Conservation (phyloP, 164 flowering plant genomes). For the Sextonia rubra region DNA sequence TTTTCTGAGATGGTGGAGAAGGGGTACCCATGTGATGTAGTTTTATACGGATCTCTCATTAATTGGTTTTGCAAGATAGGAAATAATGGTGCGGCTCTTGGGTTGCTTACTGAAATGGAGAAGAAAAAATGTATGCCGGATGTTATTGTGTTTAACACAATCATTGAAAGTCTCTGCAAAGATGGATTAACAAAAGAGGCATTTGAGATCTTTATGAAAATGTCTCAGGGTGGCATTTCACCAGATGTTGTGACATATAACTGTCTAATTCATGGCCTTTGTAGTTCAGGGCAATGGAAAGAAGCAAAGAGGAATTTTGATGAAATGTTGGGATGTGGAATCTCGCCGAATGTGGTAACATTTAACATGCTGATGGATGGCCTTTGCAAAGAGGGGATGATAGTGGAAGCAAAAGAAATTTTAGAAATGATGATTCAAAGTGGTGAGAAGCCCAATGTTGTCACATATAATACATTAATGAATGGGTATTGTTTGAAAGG, state of each 20-base stretch:
- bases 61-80: background rate
- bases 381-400: background rate
- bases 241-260: background rate
- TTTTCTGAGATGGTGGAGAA: background rate
- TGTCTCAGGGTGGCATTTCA: background rate
- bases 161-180: background rate
- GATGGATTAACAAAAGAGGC: background rate
- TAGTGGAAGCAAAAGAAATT: background rate
- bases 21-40: background rate
- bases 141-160: background rate
- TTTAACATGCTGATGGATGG: background rate
- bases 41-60: background rate
- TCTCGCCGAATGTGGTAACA: background rate
- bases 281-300: background rate
- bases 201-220: background rate
- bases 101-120: background rate
- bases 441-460: background rate
- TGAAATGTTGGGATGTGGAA: background rate
- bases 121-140: background rate
- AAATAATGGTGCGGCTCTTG: background rate
- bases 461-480: slow-evolving; percentile 2
- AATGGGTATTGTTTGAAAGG: background rate
- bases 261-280: background rate
- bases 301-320: background rate
- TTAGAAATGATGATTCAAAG: background rate